Evolutionary conservation across 192 early-diverging fungal genomes (phyloP).

Genomic region (Coemansia sp.): DNA sequence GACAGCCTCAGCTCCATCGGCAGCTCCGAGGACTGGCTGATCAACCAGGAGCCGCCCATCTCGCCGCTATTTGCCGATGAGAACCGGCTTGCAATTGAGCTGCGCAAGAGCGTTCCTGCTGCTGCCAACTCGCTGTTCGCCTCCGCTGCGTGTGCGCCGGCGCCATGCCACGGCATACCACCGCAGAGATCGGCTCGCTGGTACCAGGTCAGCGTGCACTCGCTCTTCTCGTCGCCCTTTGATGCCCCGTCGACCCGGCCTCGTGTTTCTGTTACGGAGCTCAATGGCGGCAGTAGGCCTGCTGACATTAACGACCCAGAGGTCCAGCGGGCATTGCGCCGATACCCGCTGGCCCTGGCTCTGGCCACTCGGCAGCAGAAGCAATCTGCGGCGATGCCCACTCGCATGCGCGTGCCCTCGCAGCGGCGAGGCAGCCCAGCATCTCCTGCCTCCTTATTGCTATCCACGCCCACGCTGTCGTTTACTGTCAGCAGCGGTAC

Average conservation of each 20-base stretch:
- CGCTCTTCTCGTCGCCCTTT: conserved; percentile 31
- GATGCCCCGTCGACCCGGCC: conserved; percentile 4
- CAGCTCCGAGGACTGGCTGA: conserved; percentile 33
- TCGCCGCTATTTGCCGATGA: conserved; percentile 46
- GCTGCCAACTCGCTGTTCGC: not conserved
- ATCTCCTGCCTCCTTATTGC: too few species aligned
- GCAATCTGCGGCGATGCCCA: not conserved
- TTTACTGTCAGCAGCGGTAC: conserved; percentile 23
- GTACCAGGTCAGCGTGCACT: conserved; percentile 40
- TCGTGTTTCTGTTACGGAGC: conserved; percentile 21
- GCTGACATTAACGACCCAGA: conserved; percentile 7
- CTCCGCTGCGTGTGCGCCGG: not conserved
- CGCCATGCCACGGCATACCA: not conserved
- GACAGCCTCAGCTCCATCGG: conserved; percentile 5
- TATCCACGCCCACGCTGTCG: conserved; percentile 25
- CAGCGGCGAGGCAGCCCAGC: not conserved
- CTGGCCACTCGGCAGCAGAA: not conserved
- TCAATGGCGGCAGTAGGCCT: not conserved
- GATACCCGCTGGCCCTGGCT: conserved; percentile 16
- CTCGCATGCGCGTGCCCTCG: conserved; percentile 19
- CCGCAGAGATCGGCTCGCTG: conserved; percentile 6
- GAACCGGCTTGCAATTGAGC: conserved; percentile 2
- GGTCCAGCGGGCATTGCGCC: conserved; percentile 1
- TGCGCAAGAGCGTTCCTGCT: not conserved
- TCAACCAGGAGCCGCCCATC: conserved; percentile 40